Conservation (phyloP, 208 protist species). For the Leishmania tarentolae region DNA sequence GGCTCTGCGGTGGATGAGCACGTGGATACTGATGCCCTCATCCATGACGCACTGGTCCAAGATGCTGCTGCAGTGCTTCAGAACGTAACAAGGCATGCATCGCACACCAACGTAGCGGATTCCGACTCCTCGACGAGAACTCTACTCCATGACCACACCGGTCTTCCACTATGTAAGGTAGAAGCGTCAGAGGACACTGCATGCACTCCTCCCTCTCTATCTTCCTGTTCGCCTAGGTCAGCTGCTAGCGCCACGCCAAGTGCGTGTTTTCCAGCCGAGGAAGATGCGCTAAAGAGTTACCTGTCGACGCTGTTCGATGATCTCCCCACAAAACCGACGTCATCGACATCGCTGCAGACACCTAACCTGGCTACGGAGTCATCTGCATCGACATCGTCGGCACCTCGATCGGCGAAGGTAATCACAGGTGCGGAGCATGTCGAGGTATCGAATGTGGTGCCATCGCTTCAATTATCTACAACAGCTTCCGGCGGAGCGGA, state of each 20-base stretch:
- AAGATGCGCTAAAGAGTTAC: conserved; percentile 2
- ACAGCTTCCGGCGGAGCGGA: not conserved
- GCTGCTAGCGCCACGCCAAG: not conserved
- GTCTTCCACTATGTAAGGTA: not conserved
- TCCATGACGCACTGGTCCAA: conserved; percentile 14
- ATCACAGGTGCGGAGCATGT: not conserved
- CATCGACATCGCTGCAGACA: not conserved
- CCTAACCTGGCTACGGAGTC: not conserved
- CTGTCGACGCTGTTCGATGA: conserved; percentile 7
- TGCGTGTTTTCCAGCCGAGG: not conserved
- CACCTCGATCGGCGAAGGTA: no score
- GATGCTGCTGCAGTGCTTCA: conserved; percentile 14
- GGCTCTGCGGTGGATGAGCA: not conserved
- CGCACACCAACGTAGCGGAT: not conserved
- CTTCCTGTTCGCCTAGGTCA: not conserved
- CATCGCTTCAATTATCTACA: not conserved
- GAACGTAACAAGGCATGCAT: not conserved
- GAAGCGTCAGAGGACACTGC: not conserved
- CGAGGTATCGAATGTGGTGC: not conserved
- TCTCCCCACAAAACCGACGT: not conserved
- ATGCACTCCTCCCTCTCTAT: not conserved
- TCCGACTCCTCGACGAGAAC: not conserved
- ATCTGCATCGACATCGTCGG: not conserved
- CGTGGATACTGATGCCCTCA: not conserved
- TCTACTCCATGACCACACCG: not conserved